Conservation (phyloP, 2,329 filamentous ascomycete species). For the Dryadomyces sulphureus region DNA sequence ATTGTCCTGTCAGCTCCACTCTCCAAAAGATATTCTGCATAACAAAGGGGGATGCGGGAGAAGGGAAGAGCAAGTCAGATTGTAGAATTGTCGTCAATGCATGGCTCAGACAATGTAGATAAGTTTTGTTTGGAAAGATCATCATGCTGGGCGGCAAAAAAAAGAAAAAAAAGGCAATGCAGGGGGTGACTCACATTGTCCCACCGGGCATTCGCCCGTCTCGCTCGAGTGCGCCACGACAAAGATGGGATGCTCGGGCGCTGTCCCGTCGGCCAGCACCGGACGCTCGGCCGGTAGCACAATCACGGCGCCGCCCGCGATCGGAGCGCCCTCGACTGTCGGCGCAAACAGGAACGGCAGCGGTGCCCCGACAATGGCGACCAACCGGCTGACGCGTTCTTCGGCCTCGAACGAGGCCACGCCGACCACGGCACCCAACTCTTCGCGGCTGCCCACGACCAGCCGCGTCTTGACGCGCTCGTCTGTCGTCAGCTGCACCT, state of each 20-base stretch:
- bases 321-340: constrained; percentile 58
- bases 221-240: constrained; percentile 70
- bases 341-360: constrained; percentile 53
- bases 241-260: constrained; percentile 34
- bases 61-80: constrained; percentile 12
- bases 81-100: constrained; percentile 57
- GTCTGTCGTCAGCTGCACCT: constrained; percentile 40
- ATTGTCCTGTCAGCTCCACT: background rate
- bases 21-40: background rate
- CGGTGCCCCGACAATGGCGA: constrained; percentile 54
- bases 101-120: constrained; percentile 99
- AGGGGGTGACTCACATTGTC: constrained; percentile 66
- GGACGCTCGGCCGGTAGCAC: constrained; percentile 47
- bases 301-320: constrained; percentile 58
- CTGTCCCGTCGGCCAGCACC: constrained; percentile 25
- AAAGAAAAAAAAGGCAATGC: background rate
- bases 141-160: constrained; percentile 24
- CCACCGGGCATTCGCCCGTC: constrained; percentile 75
- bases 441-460: constrained; percentile 29
- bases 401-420: background rate
- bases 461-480: constrained; percentile 39
- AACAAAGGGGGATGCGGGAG: constrained; percentile 3
- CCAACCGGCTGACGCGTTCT: constrained; percentile 32
- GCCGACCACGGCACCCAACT: background rate
- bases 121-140: constrained; percentile 84